A percentile compares a stretch with the other conserved stretches of the same genome.
phyloP scores from a whole-genome alignment of 805 yeast species.

The Candida ponderosae region DNA sequence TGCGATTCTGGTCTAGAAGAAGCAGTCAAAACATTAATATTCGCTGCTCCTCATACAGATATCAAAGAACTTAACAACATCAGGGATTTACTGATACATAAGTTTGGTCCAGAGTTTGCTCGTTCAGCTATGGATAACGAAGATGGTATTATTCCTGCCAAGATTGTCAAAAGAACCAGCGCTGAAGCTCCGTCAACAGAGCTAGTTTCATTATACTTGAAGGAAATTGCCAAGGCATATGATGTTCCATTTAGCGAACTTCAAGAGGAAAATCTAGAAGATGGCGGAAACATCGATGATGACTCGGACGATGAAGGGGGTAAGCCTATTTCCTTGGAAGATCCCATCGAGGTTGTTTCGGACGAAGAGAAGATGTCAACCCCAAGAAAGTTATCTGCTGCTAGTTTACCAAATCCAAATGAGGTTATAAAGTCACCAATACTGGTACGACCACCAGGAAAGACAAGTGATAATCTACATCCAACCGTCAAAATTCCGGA shows the following conservation, averaged over 20 bases:
- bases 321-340: conserved; percentile 29
- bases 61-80: conserved; percentile 60
- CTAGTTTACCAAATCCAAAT: conserved; percentile 11
- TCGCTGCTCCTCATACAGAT: conserved; percentile 65
- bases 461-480: conserved; percentile 30
- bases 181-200: conserved; percentile 60
- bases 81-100: conserved; percentile 51
- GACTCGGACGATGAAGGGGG: conserved; percentile 17
- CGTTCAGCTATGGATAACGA: conserved; percentile 41
- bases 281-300: conserved; percentile 25
- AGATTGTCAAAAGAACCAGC: conserved; percentile 52
- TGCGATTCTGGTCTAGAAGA: conserved; percentile 35
- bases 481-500: conserved; percentile 32
- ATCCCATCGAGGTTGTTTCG: conserved; percentile 20
- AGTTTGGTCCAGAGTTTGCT: conserved; percentile 62
- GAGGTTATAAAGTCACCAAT: conserved; percentile 27
- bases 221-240: conserved; percentile 78
- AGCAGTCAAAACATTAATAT: conserved; percentile 64
- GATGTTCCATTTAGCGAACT: conserved; percentile 64
- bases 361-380: conserved; percentile 13
- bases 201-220: conserved; percentile 61
- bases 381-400: conserved; percentile 15
- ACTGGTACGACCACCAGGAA: conserved; percentile 32
- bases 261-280: conserved; percentile 19
- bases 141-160: conserved; percentile 52